Base-by-base conservation (phyloP, 352 stramenopile genomes). In the Blastocystis sp. region DNA sequence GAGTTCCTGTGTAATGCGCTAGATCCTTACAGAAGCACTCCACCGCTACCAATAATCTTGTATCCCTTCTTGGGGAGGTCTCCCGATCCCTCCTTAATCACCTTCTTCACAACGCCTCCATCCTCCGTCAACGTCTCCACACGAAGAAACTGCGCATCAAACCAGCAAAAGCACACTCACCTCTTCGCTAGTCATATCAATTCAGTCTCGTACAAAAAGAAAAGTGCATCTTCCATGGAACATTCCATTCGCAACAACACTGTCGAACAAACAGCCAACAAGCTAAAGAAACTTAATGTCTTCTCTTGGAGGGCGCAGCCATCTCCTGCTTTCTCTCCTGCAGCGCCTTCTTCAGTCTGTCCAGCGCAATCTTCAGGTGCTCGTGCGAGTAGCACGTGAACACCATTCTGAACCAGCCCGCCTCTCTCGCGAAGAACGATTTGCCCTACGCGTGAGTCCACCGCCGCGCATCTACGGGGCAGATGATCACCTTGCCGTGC, bases 1-100 rank as follows among this genome's bases (percentile, higher is more conserved):
- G 89, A 78, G 94, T 97, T 23, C 95, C 95, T 45, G 95, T 98
- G 92, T 98, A 98, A 90, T 98, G 95, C 34, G 94, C 94, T 94
- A 89, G 21, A 87, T n/a, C 21, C 52, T 66, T 23, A 77, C 28
- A 41, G 19, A 62, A 71, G 74, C 74, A 67, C 94, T 93, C 92
- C 96, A 92, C 89, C 95, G 92, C 78, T 95, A 92, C 67, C 93
- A 92, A 59, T 92, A 88, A 38, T 92, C 91, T 43, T 64, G 53
- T 90, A 81, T 71, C 71, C 43, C 62, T 78, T 79, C 34, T 88
- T 88, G n/a, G 93, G 92, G 77, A 89, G 90, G 70, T 96, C 94
- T 89, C 94, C 94, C 78, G 91, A 90, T 71, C 94, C 94, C 64
- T 96, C 93, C 67, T 93, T 89, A 86, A 96, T 94, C 66, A 95